These are phyloP conservation scores for Colletotrichum lindemuthianum DNA, from an alignment of 2,329 filamentous ascomycete species.

Conservation along the genomic window DNA sequence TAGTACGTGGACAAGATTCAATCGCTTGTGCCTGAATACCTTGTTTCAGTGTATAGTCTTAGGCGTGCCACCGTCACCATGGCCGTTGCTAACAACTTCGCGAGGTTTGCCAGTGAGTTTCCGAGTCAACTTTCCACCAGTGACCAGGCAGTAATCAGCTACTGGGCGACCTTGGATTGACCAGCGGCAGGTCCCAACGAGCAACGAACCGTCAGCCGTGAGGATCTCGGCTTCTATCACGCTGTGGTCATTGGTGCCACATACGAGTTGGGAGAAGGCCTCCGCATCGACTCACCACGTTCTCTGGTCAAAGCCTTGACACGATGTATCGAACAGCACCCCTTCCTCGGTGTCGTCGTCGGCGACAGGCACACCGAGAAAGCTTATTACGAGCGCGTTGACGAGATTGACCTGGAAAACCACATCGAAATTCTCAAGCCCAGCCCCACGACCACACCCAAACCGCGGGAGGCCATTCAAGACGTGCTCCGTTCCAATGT, in stretches of 20 bases:
- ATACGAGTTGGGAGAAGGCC: slow-evolving; percentile 41
- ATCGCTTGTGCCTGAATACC: too few relatives aligned
- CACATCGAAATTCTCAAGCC: slow-evolving; percentile 48
- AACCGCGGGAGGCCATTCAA: slow-evolving; percentile 37
- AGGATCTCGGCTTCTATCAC: slow-evolving; percentile 52
- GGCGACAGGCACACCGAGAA: slow-evolving; percentile 48
- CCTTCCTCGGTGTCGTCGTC: slow-evolving; percentile 50
- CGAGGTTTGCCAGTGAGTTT: not conserved
- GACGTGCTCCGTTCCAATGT: slow-evolving; percentile 43
- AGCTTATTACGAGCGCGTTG: slow-evolving; percentile 44
- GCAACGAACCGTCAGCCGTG: slow-evolving; percentile 51
- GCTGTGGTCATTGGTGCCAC: slow-evolving; percentile 49
- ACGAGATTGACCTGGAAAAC: slow-evolving; percentile 47
- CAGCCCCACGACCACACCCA: not conserved
- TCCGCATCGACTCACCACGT: slow-evolving; percentile 37
- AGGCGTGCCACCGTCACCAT: too few relatives aligned
- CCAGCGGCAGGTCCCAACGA: slow-evolving; percentile 49
- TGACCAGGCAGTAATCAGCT: not conserved
- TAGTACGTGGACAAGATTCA: too few relatives aligned
- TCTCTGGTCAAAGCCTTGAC: slow-evolving; percentile 46
- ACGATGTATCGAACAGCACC: slow-evolving; percentile 49
- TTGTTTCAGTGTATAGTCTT: too few relatives aligned
- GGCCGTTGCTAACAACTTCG: not conserved
- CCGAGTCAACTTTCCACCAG: not conserved
- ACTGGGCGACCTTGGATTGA: not conserved